These are phyloP conservation scores for Penicillium sp. DNA, from an alignment of 2,329 filamentous ascomycete species.

Conservation along the genomic window DNA sequence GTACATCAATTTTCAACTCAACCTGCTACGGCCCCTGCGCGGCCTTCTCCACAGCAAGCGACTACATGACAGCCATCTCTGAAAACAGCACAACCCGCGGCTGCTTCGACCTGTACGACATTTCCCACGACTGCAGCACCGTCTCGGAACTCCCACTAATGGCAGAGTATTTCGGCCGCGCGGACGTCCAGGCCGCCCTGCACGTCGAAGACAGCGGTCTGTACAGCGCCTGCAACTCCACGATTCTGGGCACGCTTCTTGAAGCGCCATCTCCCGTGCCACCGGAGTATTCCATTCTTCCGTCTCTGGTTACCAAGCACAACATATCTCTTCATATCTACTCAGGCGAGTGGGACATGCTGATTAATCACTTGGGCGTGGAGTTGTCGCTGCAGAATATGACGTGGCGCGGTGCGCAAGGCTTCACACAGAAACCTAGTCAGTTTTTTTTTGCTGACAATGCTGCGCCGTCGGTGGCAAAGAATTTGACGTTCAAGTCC, in stretches of 20 bases:
- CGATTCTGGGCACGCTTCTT: constrained; percentile 29
- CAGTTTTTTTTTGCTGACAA: constrained; percentile 29
- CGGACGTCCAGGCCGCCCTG: constrained; percentile 35
- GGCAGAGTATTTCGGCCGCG: constrained; percentile 34
- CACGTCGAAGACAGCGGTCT: constrained; percentile 24
- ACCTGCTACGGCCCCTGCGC: constrained; percentile 39
- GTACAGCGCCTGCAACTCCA: constrained; percentile 34
- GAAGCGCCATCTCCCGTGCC: constrained; percentile 23
- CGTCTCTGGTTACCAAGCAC: constrained; percentile 31
- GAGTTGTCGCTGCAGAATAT: constrained; percentile 42
- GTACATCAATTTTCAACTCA: constrained; percentile 33
- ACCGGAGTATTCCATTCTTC: constrained; percentile 36
- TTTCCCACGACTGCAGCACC: constrained; percentile 33
- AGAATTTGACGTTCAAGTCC: neutral
- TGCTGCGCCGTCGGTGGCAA: constrained; percentile 15
- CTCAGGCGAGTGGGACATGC: constrained; percentile 39
- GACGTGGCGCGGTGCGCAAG: constrained; percentile 41
- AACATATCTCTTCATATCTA: constrained; percentile 39
- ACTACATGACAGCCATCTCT: constrained; percentile 28
- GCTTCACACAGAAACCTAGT: constrained; percentile 32
- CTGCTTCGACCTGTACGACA: constrained; percentile 39
- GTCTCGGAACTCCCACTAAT: constrained; percentile 25
- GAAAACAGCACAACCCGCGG: constrained; percentile 6
- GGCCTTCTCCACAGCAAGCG: constrained; percentile 35
- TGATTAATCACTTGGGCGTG: constrained; percentile 40